Base-by-base conservation (phyloP, 2,329 filamentous ascomycete species). In the Grosmannia clavigera region DNA sequence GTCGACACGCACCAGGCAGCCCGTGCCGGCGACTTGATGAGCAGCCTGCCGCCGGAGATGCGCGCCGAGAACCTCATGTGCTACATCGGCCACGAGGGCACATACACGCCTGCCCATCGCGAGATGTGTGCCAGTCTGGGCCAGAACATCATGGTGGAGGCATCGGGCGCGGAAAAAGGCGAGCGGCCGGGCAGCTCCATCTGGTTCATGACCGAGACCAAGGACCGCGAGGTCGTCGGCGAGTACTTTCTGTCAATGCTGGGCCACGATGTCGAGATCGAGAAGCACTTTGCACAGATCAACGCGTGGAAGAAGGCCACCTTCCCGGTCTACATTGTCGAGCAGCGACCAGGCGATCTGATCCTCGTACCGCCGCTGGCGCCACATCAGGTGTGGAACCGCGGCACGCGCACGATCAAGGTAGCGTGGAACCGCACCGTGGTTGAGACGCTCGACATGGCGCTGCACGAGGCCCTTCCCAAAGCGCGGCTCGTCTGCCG, bases 141-240 rank as follows among this genome's bases (percentile, higher is more conserved):
- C 0, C 94, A 99, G 66, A 99, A 99, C 68, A 92, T 99, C 66
- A 97, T 99, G 94, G 91, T 99, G 2, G 90, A 96, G 65, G 85
- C 91, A 2, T 97, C 92, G 1, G 76, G 83, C 3, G 76, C 81
- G 22, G 82, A 86, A 59, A 78, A 87, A 57, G 89, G 87, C 5
- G 89, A 94, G 68, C 88, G 85, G 64, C 82, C 87, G 1, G 94
- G 94, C 1, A 95, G 89, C 59, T 96, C 94, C 0, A 83, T 99
- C 46, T 99, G 94, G 94, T 96, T 97, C 70, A 97, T 99, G 94
- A 97, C 94, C 0, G 91, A 96, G 70, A 91, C 86, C 43, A 95
- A 94, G 67, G 94, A 99, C 68, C 85, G 94, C 1, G 86, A 92
- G 63, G 80, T 92, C 4, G 91, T 97, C 2, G 86, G 91, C 0